Conservation (phyloP, 1,284 basidiomycete genomes). For the Hemileia vastatrix region DNA sequence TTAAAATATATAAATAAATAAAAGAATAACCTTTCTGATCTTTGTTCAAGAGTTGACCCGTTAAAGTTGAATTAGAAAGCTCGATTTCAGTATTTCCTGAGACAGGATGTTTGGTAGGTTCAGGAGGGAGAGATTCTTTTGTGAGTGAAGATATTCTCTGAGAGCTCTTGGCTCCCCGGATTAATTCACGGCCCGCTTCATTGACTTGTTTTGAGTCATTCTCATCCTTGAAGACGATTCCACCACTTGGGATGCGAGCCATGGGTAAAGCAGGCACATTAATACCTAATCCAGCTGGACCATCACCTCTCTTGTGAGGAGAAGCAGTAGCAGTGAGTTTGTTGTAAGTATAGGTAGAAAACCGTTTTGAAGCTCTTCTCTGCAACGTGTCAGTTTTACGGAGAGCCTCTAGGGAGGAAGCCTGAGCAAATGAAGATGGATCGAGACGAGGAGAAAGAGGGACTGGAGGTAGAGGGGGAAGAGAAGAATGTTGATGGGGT, state of each 20-base stretch:
- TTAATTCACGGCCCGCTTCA: constrained; percentile 9
- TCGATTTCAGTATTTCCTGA: background rate
- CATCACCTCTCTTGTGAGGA: constrained; percentile 8
- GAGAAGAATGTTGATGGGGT: constrained; percentile 28
- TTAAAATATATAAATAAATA: too few relatives aligned
- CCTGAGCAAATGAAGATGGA: constrained; percentile 32
- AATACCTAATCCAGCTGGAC: constrained; percentile 6
- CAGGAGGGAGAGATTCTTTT: background rate
- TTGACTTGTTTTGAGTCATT: constrained; percentile 1
- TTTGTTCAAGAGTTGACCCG: too few relatives aligned
- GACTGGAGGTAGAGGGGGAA: constrained; percentile 25
- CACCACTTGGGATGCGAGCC: constrained; percentile 14
- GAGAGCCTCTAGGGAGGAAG: constrained; percentile 74
- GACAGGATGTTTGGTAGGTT: background rate
- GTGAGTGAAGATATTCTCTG: background rate
- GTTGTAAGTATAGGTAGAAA: constrained; percentile 88
- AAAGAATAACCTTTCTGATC: too few relatives aligned
- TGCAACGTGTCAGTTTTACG: constrained; percentile 78
- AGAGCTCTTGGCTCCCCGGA: constrained; percentile 2
- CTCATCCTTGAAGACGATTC: constrained; percentile 15
- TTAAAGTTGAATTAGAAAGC: too few relatives aligned
- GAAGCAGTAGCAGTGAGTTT: constrained; percentile 61
- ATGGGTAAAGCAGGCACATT: constrained; percentile 15
- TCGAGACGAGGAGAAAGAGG: constrained; percentile 27
- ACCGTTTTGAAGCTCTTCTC: constrained; percentile 86